Evolutionary conservation across 805 yeast species (phyloP).

Genomic region (Starmerella riodocensis): DNA sequence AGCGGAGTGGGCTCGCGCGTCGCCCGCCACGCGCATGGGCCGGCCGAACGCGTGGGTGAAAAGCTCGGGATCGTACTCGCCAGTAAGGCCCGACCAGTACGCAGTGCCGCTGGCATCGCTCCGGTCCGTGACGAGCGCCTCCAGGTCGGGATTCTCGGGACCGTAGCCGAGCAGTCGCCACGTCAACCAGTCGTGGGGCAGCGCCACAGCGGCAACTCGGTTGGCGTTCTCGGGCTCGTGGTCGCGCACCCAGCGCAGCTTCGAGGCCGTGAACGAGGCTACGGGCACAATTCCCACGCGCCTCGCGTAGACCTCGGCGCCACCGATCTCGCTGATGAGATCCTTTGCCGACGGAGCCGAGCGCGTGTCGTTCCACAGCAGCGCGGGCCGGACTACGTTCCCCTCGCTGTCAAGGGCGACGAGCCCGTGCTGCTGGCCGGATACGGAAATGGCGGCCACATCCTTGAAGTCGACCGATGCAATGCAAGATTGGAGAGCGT

Average conservation of each 20-base stretch:
- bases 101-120: slow-evolving; percentile 24
- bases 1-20: not conserved
- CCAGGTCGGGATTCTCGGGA: slow-evolving; percentile 19
- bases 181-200: slow-evolving; percentile 24
- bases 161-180: slow-evolving; percentile 23
- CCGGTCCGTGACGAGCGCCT: slow-evolving; percentile 19
- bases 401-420: slow-evolving; percentile 17
- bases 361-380: slow-evolving; percentile 23
- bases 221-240: slow-evolving; percentile 20
- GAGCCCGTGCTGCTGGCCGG: slow-evolving; percentile 24
- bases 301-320: slow-evolving; percentile 18
- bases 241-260: slow-evolving; percentile 21
- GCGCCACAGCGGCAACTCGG: slow-evolving; percentile 19
- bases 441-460: slow-evolving; percentile 20
- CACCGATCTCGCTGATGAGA: slow-evolving; percentile 20
- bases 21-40: slow-evolving; percentile 17
- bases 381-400: slow-evolving; percentile 19
- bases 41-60: slow-evolving; percentile 21
- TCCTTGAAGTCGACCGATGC: slow-evolving; percentile 18
- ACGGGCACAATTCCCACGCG: slow-evolving; percentile 22
- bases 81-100: slow-evolving; percentile 19
- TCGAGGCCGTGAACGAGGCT: slow-evolving; percentile 22
- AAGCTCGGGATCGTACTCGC: slow-evolving; percentile 16
- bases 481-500: slow-evolving; percentile 17
- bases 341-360: slow-evolving; percentile 19